A percentile compares a stretch with the other conserved stretches of the same genome.
Evolutionary conservation across 2,329 filamentous ascomycete genomes (phyloP).

Genomic region (Aspergillus fischeri): DNA sequence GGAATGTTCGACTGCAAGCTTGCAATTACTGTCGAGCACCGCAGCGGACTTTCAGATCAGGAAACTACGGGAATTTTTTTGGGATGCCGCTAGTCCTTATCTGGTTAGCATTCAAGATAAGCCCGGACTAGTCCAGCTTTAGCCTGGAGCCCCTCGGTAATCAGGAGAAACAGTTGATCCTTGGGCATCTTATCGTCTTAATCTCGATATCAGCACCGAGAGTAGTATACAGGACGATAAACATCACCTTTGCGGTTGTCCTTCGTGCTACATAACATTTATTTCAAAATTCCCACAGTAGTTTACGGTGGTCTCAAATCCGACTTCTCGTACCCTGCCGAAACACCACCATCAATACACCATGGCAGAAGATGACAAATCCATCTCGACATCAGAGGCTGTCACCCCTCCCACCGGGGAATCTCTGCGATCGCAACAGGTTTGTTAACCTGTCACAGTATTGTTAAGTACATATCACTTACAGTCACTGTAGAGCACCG

Average conservation of each 20-base stretch:
- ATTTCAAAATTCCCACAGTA: background rate
- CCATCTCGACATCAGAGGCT: conserved; percentile 13
- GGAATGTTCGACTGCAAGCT: background rate
- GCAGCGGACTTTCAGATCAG: conserved; percentile 12
- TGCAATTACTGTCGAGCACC: background rate
- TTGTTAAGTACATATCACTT: background rate
- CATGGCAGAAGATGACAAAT: conserved; percentile 21
- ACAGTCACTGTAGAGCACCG: conserved; percentile 20
- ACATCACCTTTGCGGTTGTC: conserved; percentile 1
- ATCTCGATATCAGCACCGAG: background rate
- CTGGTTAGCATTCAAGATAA: conserved; percentile 13
- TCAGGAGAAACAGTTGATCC: conserved; percentile 23
- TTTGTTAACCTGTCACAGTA: conserved; percentile 1
- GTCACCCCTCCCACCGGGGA: conserved; percentile 13
- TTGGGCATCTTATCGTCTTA: conserved; percentile 16
- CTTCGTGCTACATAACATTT: background rate
- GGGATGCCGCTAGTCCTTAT: conserved; percentile 20
- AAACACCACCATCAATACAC: background rate
- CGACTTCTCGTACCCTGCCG: background rate
- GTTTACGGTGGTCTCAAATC: background rate
- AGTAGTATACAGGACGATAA: background rate
- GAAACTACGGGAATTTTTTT: conserved; percentile 32
- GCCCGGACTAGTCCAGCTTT: conserved; percentile 13
- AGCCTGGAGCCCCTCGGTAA: conserved; percentile 2
- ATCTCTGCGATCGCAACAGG: conserved; percentile 22